phyloP scores from a whole-genome alignment of 1,139 yeast genomes.

The Suhomyces bokatorum region DNA sequence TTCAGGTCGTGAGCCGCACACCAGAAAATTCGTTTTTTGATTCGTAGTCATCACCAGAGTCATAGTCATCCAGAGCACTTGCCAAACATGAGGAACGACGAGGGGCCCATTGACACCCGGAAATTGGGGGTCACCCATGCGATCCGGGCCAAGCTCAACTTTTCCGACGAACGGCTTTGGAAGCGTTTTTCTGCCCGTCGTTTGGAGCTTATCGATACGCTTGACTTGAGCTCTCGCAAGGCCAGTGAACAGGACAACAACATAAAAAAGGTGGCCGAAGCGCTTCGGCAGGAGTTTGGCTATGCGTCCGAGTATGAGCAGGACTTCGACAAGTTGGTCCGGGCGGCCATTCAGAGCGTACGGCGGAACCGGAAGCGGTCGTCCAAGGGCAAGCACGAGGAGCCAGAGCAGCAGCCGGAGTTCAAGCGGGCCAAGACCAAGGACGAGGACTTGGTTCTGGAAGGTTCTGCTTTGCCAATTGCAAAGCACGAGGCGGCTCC shows the following conservation, averaged over 20 bases:
- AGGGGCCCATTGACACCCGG: constrained; percentile 8
- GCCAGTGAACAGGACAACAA: constrained; percentile 91
- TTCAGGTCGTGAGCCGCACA: neutral
- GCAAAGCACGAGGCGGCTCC: neutral
- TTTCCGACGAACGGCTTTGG: constrained; percentile 83
- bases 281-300: constrained; percentile 72
- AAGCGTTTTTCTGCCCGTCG: constrained; percentile 85
- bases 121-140: constrained; percentile 71
- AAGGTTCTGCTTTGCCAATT: neutral
- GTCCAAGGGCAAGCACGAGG: constrained; percentile 27
- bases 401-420: constrained; percentile 13
- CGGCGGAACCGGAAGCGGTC: constrained; percentile 47
- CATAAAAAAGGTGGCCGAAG: constrained; percentile 73
- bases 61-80: constrained; percentile 5
- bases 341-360: constrained; percentile 84
- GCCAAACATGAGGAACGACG: constrained; percentile 9
- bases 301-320: constrained; percentile 56
- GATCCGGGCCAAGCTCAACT: constrained; percentile 71
- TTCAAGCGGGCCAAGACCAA: constrained; percentile 1
- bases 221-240: constrained; percentile 73
- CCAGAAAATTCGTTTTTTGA: constrained; percentile 8
- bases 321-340: constrained; percentile 85
- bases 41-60: constrained; percentile 17
- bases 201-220: constrained; percentile 79
- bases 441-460: neutral